Evolutionary conservation across 1,139 yeast species (phyloP).

Genomic region (Pichia sp.): DNA sequence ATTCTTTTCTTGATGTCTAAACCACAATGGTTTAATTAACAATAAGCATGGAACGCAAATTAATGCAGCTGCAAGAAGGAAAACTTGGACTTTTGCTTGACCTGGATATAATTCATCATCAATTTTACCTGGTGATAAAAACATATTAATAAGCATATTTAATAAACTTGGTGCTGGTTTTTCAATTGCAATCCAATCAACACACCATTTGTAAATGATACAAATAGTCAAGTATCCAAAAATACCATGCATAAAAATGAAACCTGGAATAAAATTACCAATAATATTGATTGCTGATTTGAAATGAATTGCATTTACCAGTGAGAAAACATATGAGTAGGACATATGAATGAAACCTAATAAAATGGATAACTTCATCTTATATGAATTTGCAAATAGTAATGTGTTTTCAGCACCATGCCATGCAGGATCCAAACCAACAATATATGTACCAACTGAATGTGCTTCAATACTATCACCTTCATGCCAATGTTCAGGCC

Average conservation of each 20-base stretch:
- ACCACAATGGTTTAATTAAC: constrained; percentile 56
- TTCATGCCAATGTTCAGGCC: constrained; percentile 53
- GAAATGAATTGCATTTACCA: constrained; percentile 55
- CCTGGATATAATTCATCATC: constrained; percentile 61
- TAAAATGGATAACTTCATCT: constrained; percentile 73
- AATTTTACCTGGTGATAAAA: constrained; percentile 66
- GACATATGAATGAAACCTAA: constrained; percentile 80
- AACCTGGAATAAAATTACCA: constrained; percentile 76
- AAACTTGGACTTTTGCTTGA: constrained; percentile 56
- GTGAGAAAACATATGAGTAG: constrained; percentile 62
- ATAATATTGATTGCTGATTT: constrained; percentile 57
- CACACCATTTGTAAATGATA: constrained; percentile 73
- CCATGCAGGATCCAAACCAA: constrained; percentile 76
- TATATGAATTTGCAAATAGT: constrained; percentile 69
- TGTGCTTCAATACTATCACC: constrained; percentile 56
- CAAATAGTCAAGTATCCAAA: constrained; percentile 70
- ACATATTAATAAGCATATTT: constrained; percentile 79
- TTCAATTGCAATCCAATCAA: constrained; percentile 64
- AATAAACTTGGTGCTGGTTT: constrained; percentile 74
- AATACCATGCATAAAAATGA: constrained; percentile 75
- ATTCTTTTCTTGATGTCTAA: constrained; percentile 29
- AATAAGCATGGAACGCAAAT: constrained; percentile 74
- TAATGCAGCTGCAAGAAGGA: constrained; percentile 54
- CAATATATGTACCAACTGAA: constrained; percentile 51
- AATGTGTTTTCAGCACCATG: constrained; percentile 75